phyloP scores from a whole-genome alignment of 805 yeast genomes.

The Spathaspora boniae region DNA sequence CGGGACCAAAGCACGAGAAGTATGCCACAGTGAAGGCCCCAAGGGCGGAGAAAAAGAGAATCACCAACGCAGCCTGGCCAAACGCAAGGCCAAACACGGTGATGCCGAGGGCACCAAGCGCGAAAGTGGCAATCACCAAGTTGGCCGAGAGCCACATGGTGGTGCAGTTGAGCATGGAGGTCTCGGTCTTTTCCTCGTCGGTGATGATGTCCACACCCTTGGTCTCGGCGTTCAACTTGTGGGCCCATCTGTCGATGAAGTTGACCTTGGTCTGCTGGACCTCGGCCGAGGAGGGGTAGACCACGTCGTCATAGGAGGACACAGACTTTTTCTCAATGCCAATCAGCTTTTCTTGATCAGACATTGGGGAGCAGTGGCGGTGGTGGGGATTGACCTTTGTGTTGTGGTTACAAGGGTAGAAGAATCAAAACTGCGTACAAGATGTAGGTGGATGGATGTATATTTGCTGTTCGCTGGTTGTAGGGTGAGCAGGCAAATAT shows the following conservation, averaged over 20 bases:
- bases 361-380: conserved; percentile 4
- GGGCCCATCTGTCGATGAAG: conserved; percentile 30
- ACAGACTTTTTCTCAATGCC: conserved; percentile 8
- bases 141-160: conserved; percentile 92
- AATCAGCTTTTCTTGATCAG: conserved; percentile 8
- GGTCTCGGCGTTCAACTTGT: conserved; percentile 38
- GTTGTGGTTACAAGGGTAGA: not conserved
- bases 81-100: conserved; percentile 65
- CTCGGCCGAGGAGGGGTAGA: conserved; percentile 4
- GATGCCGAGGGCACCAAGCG: conserved; percentile 65
- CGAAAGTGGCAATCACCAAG: conserved; percentile 77
- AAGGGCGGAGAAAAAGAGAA: conserved; percentile 67
- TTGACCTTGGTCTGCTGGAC: conserved; percentile 6
- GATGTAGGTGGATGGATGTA: conserved; percentile 9
- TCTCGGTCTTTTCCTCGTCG: conserved; percentile 72
- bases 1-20: conserved; percentile 79
- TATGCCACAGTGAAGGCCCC: conserved; percentile 81
- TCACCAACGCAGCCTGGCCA: conserved; percentile 64
- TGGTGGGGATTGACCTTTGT: not conserved
- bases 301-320: conserved; percentile 5
- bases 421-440: not conserved
- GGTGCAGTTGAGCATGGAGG: conserved; percentile 65
- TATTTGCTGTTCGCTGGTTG: conserved; percentile 6
- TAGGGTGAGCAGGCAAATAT: conserved; percentile 6
- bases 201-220: conserved; percentile 81